Base-by-base conservation (phyloP, 106 monocot genomes). In the Apostasia ramifera region DNA sequence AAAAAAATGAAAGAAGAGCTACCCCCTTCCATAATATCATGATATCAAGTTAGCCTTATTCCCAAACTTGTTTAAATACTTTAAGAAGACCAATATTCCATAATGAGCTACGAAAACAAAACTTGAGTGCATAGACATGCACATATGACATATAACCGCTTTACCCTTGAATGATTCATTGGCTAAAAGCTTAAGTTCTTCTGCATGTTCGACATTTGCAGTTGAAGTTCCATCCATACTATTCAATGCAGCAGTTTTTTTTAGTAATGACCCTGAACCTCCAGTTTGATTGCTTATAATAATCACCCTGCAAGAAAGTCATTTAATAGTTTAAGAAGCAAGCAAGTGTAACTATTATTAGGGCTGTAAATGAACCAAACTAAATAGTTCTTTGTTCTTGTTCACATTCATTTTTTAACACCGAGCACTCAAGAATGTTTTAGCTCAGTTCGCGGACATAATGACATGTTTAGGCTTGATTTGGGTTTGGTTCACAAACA, bases 151-250 rank as follows among this genome's bases (percentile, higher is more conserved):
- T 53, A 66, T 3, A 73, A 61, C 40, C 44, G 53, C 53, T 8
- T 8, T 75, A 95, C 91, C 81, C 77, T 95, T 95, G 50, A 95
- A 95, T 48, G 91, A 86, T 74, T 86, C 88, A 86, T 95, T 95
- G 56, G 95, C 95, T 46, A 81, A 76, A 38, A 73, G 47, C 47
- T 95, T 95, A 50, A 89, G 44, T 80, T 84, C 80, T 70, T 95
- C 95, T 53, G 91, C 91, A 44, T 63, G 81, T 61, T 86, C 84
- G 71, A 44, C 12, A 60, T 84, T 49, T 45, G 78, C 67, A 58
- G 55, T 74, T 55, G 76, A 67, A 68, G 76, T 69, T 66, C 79
- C 85, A 62, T 69, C 81, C 84, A 90, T 79, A 50, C 43, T 81
- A 45, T 65, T 49, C 69, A 83, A 69, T 40, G 49, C 50, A 15